phyloP scores from a whole-genome alignment of 306 rosid species.

The Cicer chorassanicum region DNA sequence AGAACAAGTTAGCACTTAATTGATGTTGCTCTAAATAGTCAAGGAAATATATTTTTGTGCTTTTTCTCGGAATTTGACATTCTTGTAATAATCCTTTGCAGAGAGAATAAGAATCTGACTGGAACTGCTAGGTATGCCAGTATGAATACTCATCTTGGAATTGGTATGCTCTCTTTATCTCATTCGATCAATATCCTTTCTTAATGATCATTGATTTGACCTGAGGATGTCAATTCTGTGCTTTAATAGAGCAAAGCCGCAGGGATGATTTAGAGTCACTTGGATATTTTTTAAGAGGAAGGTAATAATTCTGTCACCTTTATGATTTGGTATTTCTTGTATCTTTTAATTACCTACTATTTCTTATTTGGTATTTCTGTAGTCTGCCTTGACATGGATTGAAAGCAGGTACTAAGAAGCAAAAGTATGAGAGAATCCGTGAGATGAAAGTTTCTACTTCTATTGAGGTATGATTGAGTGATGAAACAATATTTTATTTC shows the following conservation, averaged over 20 bases:
- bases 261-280: conserved; percentile 98
- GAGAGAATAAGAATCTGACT: conserved; percentile 96
- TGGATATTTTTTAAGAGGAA: conserved; percentile 95
- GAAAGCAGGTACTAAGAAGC: conserved; percentile 96
- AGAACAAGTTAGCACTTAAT: conserved; percentile 26
- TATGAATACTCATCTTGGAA: no score
- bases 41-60: conserved; percentile 5
- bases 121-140: conserved; percentile 99
- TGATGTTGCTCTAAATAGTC: conserved; percentile 20
- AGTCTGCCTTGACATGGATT: conserved; percentile 99
- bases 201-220: conserved; percentile 37
- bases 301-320: conserved; percentile 53
- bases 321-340: conserved; percentile 34
- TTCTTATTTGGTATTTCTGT: conserved; percentile 52
- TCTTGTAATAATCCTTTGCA: conserved; percentile 52
- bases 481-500: conserved; percentile 29
- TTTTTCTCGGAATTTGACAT: conserved; percentile 40
- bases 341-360: conserved; percentile 25
- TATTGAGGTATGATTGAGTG: conserved; percentile 69
- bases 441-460: conserved; percentile 97
- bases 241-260: conserved; percentile 87
- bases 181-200: conserved; percentile 28
- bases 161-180: conserved; percentile 57
- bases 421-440: conserved; percentile 96
- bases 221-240: conserved; percentile 35